Percentiles rank a stretch among this genome's conserved stretches.
phyloP scores from a whole-genome alignment of 441 rosid genomes.

The Erodium moschatum region DNA sequence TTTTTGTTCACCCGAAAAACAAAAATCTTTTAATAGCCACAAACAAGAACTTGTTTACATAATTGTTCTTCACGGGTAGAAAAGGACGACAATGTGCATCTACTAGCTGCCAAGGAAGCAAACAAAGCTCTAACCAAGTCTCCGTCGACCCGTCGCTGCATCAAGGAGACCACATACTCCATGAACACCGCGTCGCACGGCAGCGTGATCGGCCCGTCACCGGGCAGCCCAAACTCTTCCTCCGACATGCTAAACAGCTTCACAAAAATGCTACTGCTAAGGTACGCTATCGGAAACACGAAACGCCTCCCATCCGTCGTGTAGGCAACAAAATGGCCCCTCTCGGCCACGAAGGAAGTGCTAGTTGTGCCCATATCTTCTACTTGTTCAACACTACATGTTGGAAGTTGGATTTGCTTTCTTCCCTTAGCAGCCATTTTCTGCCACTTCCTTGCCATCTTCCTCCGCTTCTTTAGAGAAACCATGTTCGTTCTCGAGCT shows the following conservation, averaged over 20 bases:
- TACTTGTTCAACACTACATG: too few relatives aligned
- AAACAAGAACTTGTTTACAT: too few relatives aligned
- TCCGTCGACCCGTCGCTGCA: conserved; percentile 3
- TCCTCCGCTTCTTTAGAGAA: conserved; percentile 13
- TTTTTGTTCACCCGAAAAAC: too few relatives aligned
- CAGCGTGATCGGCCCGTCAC: conserved; percentile 26
- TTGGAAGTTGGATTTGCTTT: conserved; percentile 7
- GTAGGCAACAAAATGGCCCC: conserved; percentile 26
- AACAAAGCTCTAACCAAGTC: conserved; percentile 11
- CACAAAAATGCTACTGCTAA: conserved; percentile 17
- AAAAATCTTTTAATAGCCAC: too few relatives aligned
- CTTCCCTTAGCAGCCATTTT: conserved; percentile 15
- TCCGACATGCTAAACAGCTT: conserved; percentile 27
- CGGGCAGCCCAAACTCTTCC: conserved; percentile 25
- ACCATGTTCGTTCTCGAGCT: too few relatives aligned
- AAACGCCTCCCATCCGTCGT: conserved; percentile 21
- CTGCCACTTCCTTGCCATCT: conserved; percentile 15
- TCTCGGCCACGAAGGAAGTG: not conserved
- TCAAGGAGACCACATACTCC: conserved; percentile 15
- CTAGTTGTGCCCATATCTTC: too few relatives aligned
- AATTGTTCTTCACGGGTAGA: too few relatives aligned
- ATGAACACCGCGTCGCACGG: conserved; percentile 21
- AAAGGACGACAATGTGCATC: too few relatives aligned
- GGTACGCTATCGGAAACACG: conserved; percentile 22
- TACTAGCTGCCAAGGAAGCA: too few relatives aligned